Evolutionary conservation across 2,329 filamentous ascomycete species (phyloP).

Genomic region (Lasiodiplodia citricola): DNA sequence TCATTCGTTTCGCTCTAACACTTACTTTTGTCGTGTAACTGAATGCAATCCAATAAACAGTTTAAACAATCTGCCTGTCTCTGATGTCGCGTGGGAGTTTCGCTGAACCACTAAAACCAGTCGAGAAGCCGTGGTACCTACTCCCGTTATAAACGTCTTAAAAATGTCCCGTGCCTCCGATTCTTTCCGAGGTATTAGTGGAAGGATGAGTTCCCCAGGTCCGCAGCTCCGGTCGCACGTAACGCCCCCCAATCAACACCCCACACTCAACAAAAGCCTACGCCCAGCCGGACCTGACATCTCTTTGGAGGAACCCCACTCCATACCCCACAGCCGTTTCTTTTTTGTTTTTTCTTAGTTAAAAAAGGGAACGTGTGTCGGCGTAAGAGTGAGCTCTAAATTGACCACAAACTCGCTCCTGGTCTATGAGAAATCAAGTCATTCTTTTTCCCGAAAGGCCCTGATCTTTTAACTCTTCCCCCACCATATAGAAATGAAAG

Average conservation of each 20-base stretch:
- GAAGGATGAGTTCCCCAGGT: neutral
- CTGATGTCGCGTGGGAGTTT: neutral
- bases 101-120: neutral
- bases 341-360: neutral
- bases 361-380: neutral
- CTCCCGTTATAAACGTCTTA: neutral
- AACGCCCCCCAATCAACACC: neutral
- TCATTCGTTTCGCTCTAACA: neutral
- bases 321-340: neutral
- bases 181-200: neutral
- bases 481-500: too few relatives aligned
- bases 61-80: neutral
- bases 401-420: too few relatives aligned
- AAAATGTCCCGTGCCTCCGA: neutral
- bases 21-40: neutral
- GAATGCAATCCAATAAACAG: neutral
- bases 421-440: too few relatives aligned
- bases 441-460: too few relatives aligned
- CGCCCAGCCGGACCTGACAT: neutral
- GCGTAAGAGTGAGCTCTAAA: too few relatives aligned
- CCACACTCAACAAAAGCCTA: neutral
- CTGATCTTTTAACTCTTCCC: too few relatives aligned
- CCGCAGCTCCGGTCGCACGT: slow-evolving; percentile 10
- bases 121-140: neutral
- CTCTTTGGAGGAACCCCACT: neutral